Conservation (phyloP, 106 monocot genomes). For the Dioscorea dumetorum region DNA sequence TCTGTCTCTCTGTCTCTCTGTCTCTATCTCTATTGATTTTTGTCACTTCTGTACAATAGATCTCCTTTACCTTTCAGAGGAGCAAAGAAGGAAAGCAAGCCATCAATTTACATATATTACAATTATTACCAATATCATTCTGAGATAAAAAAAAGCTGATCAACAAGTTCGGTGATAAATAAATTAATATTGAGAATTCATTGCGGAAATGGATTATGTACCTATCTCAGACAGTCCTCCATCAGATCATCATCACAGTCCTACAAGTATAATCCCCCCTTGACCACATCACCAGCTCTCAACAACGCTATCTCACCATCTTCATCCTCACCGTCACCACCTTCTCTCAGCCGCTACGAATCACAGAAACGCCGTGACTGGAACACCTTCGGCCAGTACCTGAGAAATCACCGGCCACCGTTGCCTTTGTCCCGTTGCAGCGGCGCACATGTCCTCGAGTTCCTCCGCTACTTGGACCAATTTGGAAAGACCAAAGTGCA, state of each 20-base stretch:
- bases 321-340: constrained; percentile 10
- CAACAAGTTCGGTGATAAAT: too few species aligned
- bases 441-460: constrained; percentile 66
- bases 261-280: background rate
- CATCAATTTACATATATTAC: too few species aligned
- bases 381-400: constrained; percentile 67
- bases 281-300: background rate
- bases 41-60: too few species aligned
- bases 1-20: background rate
- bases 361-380: constrained; percentile 68
- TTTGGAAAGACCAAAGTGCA: constrained; percentile 80
- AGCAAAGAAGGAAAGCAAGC: too few species aligned
- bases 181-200: too few species aligned
- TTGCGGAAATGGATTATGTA: constrained; percentile 2
- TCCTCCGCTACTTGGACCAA: constrained; percentile 68
- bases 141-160: too few species aligned
- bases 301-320: background rate
- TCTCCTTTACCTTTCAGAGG: too few species aligned
- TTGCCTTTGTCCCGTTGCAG: constrained; percentile 49
- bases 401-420: constrained; percentile 56
- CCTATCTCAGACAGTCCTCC: constrained; percentile 2
- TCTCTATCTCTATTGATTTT: background rate
- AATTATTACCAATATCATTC: too few species aligned
- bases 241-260: background rate
- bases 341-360: constrained; percentile 48